Evolutionary conservation across 345 rosid species (phyloP), one percentile per base, ranked within the genome.

Genomic region (Noccaea caerulescens): DNA sequence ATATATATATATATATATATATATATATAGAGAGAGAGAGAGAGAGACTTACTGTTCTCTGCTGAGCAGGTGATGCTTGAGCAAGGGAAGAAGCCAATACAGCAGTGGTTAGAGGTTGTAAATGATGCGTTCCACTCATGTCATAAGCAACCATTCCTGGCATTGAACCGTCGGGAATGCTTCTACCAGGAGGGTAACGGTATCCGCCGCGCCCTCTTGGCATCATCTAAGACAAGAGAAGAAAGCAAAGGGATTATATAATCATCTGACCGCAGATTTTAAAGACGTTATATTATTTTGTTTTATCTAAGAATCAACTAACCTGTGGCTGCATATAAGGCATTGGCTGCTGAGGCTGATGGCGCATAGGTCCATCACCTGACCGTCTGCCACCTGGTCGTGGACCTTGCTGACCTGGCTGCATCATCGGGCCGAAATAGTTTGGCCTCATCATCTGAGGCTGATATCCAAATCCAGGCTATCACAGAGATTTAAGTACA

Each of bases 391-490:
- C 93, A 47, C 95, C 89, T 67, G 95, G 92, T 30, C 93, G 90
- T 69, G 83, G 97, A 6, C 91, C 88, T 77, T 88, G 98, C 74
- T 89, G 99, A 10, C 96, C 95, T 61, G 83, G 96, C 80, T 84
- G 98, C 75, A 86, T 96, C 96, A 91, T 89, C 0, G 97, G 97
- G 42, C 90, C 82, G 7, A 63, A 78, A 56, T 39, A 72, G 63
- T 42, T 59, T 50, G 81, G 81, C 72, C 94, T 84, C 96, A 93
- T 87, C 43, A 91, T 87, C 78, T 91, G 97, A 72, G 87, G 96
- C 73, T 91, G 99, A 84, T 94, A 91, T 63, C 97, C 99, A 73
- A 86, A 94, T 66, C 97, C 97, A 73, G 99, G 90, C 99, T 91
- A 80, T 54, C 63, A 79, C 45, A 76, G 44, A 27, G 30, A 27